Evolutionary conservation across 129 eudicot genomes (phyloP).

Genomic region (Pittosporum tobira): DNA sequence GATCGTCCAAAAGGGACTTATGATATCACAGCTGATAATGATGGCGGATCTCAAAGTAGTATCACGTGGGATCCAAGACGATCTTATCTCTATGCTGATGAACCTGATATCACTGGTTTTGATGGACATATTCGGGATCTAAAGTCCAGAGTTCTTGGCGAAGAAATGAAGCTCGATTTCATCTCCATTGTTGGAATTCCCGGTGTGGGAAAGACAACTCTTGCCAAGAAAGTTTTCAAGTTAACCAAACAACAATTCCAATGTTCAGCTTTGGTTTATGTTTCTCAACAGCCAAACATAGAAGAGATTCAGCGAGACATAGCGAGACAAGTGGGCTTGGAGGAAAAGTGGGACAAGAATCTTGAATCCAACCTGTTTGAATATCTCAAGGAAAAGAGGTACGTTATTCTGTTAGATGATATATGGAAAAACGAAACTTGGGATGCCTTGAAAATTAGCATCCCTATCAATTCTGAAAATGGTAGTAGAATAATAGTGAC

Average conservation of each 20-base stretch:
- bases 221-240: conserved; percentile 6
- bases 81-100: too few relatives aligned
- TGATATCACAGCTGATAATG: neutral
- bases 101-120: conserved; percentile 3
- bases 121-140: neutral
- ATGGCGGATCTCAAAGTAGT: too few relatives aligned
- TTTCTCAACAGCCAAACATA: neutral
- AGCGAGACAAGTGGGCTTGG: conserved; percentile 12
- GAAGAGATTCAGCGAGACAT: conserved; percentile 1
- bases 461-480: conserved; percentile 1
- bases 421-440: neutral
- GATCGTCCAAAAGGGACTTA: neutral
- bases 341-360: conserved; percentile 1
- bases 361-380: conserved; percentile 1
- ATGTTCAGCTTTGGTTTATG: neutral
- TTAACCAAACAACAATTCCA: neutral
- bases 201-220: conserved; percentile 14
- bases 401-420: conserved; percentile 9
- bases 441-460: conserved; percentile 1
- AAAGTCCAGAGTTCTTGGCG: neutral
- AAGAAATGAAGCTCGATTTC: neutral
- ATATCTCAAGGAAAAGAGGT: neutral
- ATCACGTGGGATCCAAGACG: neutral
- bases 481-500: conserved; percentile 8
- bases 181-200: conserved; percentile 3